A percentile compares a stretch with the other conserved stretches of the same genome.
Conservation (phyloP, 2,329 filamentous ascomycete species). For the Tolypocladium cylindrosporum region DNA sequence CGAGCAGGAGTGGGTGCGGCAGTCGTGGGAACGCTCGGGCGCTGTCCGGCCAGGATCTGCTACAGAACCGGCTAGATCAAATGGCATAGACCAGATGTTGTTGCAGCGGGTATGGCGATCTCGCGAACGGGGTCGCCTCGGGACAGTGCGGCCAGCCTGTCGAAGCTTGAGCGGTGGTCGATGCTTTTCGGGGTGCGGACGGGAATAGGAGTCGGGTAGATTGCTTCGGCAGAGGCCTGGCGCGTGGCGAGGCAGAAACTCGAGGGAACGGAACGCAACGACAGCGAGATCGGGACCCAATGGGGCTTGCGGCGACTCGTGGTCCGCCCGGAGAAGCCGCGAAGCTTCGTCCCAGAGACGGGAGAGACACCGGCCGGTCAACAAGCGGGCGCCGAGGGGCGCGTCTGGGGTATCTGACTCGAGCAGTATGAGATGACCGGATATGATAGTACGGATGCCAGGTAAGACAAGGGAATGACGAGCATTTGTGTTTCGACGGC, state of each 20-base stretch:
- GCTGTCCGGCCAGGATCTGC: conserved; percentile 6
- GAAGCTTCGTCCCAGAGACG: background rate
- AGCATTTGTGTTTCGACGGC: background rate
- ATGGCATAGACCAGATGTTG: conserved; percentile 5
- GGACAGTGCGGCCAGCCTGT: background rate
- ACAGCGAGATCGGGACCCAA: background rate
- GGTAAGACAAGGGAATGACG: background rate
- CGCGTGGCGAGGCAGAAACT: background rate
- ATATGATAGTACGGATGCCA: background rate
- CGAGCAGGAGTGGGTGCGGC: conserved; percentile 3
- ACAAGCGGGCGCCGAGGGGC: background rate
- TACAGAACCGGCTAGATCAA: conserved; percentile 10
- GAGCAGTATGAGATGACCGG: background rate
- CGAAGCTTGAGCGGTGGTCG: background rate
- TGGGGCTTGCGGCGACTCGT: background rate
- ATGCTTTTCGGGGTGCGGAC: background rate
- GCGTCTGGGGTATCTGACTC: conserved; percentile 1
- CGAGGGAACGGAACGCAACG: background rate
- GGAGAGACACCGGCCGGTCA: background rate
- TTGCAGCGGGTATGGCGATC: conserved; percentile 8
- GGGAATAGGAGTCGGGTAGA: background rate
- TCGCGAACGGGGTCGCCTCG: background rate
- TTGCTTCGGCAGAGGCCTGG: background rate
- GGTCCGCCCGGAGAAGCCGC: background rate
- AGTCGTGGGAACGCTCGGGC: conserved; percentile 9